Conservation (phyloP, 495 filamentous ascomycete species). For the Lasiosphaeria ovina region DNA sequence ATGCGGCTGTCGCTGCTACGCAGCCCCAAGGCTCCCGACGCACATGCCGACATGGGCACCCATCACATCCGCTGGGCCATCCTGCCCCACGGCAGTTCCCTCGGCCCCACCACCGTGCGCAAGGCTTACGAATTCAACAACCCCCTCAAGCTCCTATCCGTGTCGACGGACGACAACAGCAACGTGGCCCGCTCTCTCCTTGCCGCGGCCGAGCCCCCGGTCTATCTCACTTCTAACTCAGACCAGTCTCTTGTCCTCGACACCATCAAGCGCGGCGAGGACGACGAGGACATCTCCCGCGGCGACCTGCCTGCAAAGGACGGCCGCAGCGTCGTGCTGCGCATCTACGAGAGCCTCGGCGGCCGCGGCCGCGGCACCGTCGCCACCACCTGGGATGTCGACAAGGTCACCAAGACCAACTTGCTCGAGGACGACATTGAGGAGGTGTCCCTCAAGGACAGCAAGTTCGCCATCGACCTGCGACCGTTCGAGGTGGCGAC, state of each 20-base stretch:
- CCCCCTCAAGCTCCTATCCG: conserved; percentile 58
- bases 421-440: conserved; percentile 69
- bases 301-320: conserved; percentile 66
- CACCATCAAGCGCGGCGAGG: conserved; percentile 87
- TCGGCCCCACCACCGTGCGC: conserved; percentile 72
- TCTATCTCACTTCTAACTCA: conserved; percentile 55
- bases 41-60: conserved; percentile 91
- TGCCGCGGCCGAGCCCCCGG: conserved; percentile 39
- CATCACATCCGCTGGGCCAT: conserved; percentile 91
- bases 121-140: conserved; percentile 89
- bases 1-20: conserved; percentile 91
- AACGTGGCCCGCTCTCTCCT: conserved; percentile 26
- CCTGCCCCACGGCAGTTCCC: conserved; percentile 71
- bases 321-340: conserved; percentile 75
- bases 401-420: conserved; percentile 78
- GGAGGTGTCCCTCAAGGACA: conserved; percentile 51
- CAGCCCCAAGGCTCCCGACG: conserved; percentile 94
- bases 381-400: conserved; percentile 63
- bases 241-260: conserved; percentile 68
- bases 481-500: conserved; percentile 90
- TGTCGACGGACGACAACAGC: conserved; percentile 18
- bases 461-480: conserved; percentile 61
- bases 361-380: conserved; percentile 70
- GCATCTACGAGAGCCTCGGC: conserved; percentile 90
- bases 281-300: conserved; percentile 82